Percentiles rank a stretch among this genome's conserved stretches.
These are phyloP conservation scores for Sclerospora graminicola DNA, from an alignment of 352 stramenopile genomes.

Conservation along the genomic window DNA sequence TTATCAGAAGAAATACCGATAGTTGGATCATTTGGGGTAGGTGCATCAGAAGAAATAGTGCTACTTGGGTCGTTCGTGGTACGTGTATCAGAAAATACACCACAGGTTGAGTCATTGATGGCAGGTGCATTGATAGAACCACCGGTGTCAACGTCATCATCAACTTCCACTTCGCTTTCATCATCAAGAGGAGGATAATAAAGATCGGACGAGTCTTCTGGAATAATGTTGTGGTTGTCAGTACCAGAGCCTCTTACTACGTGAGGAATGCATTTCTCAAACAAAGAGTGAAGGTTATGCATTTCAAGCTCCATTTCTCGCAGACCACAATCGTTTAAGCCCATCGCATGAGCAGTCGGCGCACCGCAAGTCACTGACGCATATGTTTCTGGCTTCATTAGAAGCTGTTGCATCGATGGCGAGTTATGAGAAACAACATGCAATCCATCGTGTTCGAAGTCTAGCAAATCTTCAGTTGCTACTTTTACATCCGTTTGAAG, in stretches of 20 bases:
- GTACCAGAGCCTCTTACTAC: constrained; percentile 19
- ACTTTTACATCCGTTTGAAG: constrained; percentile 14
- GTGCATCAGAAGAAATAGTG: too few species aligned
- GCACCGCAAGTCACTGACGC: constrained; percentile 71
- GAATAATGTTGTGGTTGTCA: constrained; percentile 27
- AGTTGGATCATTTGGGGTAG: too few species aligned
- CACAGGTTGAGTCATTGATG: too few species aligned
- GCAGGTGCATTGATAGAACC: not conserved
- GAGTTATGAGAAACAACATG: constrained; percentile 7
- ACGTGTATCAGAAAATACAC: too few species aligned
- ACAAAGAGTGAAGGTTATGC: constrained; percentile 41
- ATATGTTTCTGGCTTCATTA: constrained; percentile 45
- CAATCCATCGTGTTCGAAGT: constrained; percentile 18
- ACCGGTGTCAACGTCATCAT: constrained; percentile 21
- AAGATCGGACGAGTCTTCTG: constrained; percentile 42
- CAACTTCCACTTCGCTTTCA: constrained; percentile 26
- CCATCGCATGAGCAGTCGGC: constrained; percentile 73
- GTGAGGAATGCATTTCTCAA: constrained; percentile 51
- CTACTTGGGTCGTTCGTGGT: too few species aligned
- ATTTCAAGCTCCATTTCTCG: constrained; percentile 81
- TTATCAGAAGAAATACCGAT: constrained; percentile 11
- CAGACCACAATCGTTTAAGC: constrained; percentile 58
- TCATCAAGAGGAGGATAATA: constrained; percentile 44
- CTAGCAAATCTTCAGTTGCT: constrained; percentile 52
- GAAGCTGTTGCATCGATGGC: constrained; percentile 27